Conservation (phyloP, 331 rosid species). For the Prunus yedoensis region DNA sequence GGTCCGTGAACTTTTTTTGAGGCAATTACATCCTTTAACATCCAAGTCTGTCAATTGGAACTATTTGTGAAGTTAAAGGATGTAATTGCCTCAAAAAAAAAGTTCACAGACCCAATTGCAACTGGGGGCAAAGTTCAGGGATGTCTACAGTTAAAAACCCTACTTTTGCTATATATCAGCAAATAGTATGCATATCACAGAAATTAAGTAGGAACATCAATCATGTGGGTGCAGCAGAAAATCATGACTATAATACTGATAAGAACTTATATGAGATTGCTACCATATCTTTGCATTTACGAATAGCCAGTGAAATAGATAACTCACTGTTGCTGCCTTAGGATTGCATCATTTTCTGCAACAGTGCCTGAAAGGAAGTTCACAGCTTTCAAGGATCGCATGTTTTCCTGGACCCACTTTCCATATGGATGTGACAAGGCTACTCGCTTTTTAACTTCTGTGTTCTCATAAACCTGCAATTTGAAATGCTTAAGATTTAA, state of each 20-base stretch:
- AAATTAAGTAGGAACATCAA: not conserved
- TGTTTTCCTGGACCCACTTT: slow-evolving; percentile 81
- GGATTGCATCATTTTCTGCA: slow-evolving; percentile 72
- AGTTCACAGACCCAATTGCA: too few species aligned
- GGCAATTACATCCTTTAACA: too few species aligned
- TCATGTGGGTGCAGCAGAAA: not conserved
- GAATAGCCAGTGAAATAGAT: slow-evolving; percentile 19
- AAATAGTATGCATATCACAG: not conserved
- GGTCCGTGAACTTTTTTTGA: too few species aligned
- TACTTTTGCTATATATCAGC: not conserved
- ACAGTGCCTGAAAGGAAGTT: slow-evolving; percentile 75
- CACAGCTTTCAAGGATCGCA: slow-evolving; percentile 69
- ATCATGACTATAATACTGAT: not conserved
- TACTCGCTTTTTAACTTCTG: slow-evolving; percentile 91
- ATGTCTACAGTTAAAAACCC: too few species aligned
- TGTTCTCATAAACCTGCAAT: slow-evolving; percentile 91
- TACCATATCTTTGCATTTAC: not conserved
- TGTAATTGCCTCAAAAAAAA: too few species aligned
- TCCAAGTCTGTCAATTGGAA: too few species aligned
- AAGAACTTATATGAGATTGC: not conserved
- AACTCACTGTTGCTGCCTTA: slow-evolving; percentile 94
- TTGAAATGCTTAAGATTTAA: slow-evolving; percentile 27
- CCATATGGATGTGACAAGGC: slow-evolving; percentile 89
- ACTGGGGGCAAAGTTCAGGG: too few species aligned
- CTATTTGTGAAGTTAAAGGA: too few species aligned